Conservation (phyloP, 768 basidiomycete species). For the Suillus ampliporus region DNA sequence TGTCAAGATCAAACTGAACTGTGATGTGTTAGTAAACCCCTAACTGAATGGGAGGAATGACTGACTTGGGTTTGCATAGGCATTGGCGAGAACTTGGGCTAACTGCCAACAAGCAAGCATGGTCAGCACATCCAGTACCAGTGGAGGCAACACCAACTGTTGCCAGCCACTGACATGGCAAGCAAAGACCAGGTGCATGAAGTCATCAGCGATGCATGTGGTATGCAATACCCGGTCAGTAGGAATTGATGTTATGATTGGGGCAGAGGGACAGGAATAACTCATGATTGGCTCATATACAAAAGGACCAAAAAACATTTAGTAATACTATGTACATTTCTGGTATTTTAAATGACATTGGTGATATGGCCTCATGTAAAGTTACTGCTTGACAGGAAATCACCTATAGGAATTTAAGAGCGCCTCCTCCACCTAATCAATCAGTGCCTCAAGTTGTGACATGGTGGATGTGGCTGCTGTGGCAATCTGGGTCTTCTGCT, state of each 20-base stretch:
- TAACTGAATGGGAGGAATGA: background rate
- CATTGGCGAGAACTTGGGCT: background rate
- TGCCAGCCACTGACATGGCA: rapidly evolving
- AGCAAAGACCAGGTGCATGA: background rate
- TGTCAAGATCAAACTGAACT: background rate
- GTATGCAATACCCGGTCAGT: background rate
- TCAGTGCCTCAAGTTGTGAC: background rate
- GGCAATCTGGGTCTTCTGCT: background rate
- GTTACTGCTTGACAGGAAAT: background rate
- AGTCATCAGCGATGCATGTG: background rate
- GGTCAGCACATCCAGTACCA: background rate
- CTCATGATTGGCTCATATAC: background rate
- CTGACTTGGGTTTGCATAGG: background rate
- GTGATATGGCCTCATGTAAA: no score
- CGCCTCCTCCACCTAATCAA: background rate
- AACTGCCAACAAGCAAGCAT: background rate
- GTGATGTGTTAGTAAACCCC: background rate
- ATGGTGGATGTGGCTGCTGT: background rate
- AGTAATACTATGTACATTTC: background rate
- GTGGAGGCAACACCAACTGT: background rate
- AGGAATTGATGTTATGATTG: background rate
- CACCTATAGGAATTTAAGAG: rapidly evolving
- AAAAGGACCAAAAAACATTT: background rate
- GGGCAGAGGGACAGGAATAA: background rate
- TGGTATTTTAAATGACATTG: background rate